These are phyloP conservation scores for Smittium mucronatum DNA, from an alignment of 371 early-diverging fungal genomes.

Conservation along the genomic window DNA sequence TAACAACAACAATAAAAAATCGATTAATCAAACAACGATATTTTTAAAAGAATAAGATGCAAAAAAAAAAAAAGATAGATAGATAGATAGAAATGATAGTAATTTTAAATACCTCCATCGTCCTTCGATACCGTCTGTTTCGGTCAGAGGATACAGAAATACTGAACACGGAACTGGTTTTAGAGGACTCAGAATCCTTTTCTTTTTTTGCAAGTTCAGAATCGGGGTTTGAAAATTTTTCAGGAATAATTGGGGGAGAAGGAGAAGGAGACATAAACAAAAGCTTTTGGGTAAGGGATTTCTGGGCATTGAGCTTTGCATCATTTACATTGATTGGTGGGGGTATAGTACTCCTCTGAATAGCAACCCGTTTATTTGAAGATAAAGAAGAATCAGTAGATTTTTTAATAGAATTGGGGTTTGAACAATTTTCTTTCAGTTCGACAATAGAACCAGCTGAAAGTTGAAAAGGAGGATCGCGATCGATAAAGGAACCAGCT, in stretches of 20 bases:
- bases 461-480: no score
- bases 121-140: conserved; percentile 6
- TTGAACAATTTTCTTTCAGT: no score
- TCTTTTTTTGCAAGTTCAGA: background rate
- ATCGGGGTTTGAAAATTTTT: background rate
- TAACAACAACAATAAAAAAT: no score
- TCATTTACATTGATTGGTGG: conserved; percentile 33
- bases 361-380: background rate
- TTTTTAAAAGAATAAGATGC: no score
- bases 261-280: conserved; percentile 15
- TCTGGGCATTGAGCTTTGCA: conserved; percentile 23
- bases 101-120: no score
- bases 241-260: background rate
- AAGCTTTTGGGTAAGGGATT: conserved; percentile 14
- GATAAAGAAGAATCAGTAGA: background rate
- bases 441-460: no score
- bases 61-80: no score
- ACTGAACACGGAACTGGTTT: background rate
- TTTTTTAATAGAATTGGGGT: background rate
- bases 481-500: no score
- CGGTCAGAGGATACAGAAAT: conserved; percentile 5
- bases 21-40: no score
- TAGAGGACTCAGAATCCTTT: background rate
- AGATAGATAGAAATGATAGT: no score
- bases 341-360: conserved; percentile 30